Percentiles rank a stretch among this genome's conserved stretches.
Evolutionary conservation across 306 rosid genomes (phyloP).

Genomic region (Potentilla sterilis): DNA sequence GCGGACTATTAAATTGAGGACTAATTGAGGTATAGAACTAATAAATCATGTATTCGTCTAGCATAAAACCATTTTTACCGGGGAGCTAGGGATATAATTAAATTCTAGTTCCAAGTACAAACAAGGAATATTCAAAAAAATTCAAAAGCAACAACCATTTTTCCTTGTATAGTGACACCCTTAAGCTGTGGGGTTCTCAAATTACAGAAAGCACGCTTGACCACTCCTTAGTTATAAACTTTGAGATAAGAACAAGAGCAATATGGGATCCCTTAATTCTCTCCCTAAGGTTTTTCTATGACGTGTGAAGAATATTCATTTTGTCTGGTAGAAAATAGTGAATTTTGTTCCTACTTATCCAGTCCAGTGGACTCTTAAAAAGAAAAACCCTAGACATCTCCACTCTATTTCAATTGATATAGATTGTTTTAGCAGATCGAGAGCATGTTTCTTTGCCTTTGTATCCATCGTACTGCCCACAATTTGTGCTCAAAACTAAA

Average conservation of each 20-base stretch:
- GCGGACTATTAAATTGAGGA: no score
- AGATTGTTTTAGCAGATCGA: no score
- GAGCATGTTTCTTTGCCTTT: no score
- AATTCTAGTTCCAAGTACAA: slow-evolving; percentile 49
- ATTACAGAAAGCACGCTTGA: slow-evolving; percentile 45
- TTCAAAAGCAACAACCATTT: slow-evolving; percentile 56
- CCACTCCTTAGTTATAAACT: slow-evolving; percentile 36
- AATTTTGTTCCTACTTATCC: slow-evolving; percentile 59
- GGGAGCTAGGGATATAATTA: neutral
- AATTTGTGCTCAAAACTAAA: no score
- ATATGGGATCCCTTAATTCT: slow-evolving; percentile 40
- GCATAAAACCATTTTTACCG: no score
- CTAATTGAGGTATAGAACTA: no score
- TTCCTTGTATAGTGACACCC: slow-evolving; percentile 37
- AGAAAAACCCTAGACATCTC: neutral
- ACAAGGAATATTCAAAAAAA: slow-evolving; percentile 57
- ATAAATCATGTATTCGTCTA: no score
- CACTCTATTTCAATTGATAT: no score
- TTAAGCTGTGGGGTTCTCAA: slow-evolving; percentile 41
- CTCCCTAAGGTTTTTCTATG: slow-evolving; percentile 24
- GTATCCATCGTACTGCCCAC: no score
- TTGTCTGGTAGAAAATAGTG: slow-evolving; percentile 51
- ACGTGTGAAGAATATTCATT: slow-evolving; percentile 61
- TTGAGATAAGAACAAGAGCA: slow-evolving; percentile 33
- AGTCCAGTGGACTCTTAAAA: slow-evolving; percentile 22